Base-by-base conservation (phyloP, 768 basidiomycete genomes). In the Zangia roseola region DNA sequence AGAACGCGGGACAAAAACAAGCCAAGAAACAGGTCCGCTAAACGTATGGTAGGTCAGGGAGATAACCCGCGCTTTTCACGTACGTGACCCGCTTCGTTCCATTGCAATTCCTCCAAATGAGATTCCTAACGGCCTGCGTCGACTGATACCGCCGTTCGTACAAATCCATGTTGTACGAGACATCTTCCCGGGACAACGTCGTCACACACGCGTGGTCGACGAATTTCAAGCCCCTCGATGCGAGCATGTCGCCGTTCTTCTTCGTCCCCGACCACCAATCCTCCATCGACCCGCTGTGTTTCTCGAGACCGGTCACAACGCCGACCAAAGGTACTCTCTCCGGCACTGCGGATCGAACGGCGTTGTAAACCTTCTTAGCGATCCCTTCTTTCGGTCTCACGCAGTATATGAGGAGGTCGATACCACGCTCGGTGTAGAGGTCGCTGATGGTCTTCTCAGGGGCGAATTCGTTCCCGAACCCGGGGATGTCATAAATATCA, bases 191-290 rank as follows among this genome's bases (percentile, higher is more conserved):
- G 19, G 64, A 64, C 40, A 67, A 45, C 20, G 72, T 70, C 28
- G 74, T 75, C 56, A 76, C 64, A 56, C 76, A 77, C 1, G 71
- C 76, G 37, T 73, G 67, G 10, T 69, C 74, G 26, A 55, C 56
- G 21, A 74, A 74, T 10, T 59, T 52, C 54, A 77, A 68, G 14
- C 64, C 63, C 31, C 69, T 55, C 7, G 48, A 42, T 25, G 55
- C 52, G 43, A 77, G 73, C 21, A 52, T 55, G n/a, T 56, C 55
- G 10, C 69, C 61, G 30, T 77, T 77, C 52, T 52, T 58, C 25
- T 42, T 41, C 8, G 36, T 2, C 5, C 62, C 62, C 0, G 60
- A 45, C 73, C 73, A 74, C 73, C 54, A 69, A 26, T 48, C 50
- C 13, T 66, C 64, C 65, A 67, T 67, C 49, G 60, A 43, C 25